Evolutionary conservation across 495 filamentous ascomycete genomes (phyloP), one percentile per base, ranked within the genome.

Genomic region (Penicillium antarcticum): DNA sequence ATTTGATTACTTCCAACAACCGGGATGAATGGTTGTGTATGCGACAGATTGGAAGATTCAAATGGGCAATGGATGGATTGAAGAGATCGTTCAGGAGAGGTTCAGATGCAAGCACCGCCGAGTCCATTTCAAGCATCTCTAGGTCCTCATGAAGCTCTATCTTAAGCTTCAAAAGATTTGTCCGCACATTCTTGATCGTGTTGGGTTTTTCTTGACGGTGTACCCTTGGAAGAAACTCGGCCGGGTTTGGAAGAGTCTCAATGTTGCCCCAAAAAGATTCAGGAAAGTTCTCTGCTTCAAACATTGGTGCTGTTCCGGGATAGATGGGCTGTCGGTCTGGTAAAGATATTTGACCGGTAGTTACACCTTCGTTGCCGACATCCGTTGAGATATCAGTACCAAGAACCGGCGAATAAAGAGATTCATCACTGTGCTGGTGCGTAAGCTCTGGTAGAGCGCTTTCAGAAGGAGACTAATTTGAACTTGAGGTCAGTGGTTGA

Each of bases 61-160:
- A 41, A 12, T 45, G 58, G 2, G 39, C 37, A 9, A 45, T 16
- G 1, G 41, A 29, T 1, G 52, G 13, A 10, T 17, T 39, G 1
- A 32, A 26, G 1, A 31, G 31, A 9, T 46, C 51, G 3, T 37
- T 34, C 3, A 50, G n/a, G 10, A 57, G 10, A 2, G 35, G 32
- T 3, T 43, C 48, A 0, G 53, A 49, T 16, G 26, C 16, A 1
- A 42, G 16, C 1, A 21, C 16, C 5, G 33, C 17, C 0, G 37
- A 33, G 0, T 43, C 49, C 1, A 31, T 13, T 5, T 61, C 55
- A 10, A 64, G 32, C 11, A 52, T 21, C 2, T 61, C 57, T 5
- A 66, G 38, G 40, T 66, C 62, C 0, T 60, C 49, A 1, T 58
- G 40, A 17, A 66, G 32, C 9, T 49, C 62, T 9, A 58, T 13